Conservation (phyloP, 1,284 basidiomycete genomes). For the Blastosporella zonata region DNA sequence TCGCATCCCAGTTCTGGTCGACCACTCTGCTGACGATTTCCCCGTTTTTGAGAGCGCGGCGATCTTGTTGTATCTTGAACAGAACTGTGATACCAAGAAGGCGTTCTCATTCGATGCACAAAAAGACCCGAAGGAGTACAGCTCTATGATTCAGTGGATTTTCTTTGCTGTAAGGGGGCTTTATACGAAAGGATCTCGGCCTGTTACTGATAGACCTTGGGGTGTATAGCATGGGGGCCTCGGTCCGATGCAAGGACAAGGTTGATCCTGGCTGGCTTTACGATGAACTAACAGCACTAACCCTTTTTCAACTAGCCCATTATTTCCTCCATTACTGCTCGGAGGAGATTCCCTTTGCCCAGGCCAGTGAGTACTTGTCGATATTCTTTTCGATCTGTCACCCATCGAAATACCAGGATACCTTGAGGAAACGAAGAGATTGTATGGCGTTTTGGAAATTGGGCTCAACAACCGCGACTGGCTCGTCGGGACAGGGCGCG, state of each 20-base stretch:
- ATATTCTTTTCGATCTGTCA: not conserved
- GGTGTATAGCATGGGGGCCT: slow-evolving; percentile 56
- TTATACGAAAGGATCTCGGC: not conserved
- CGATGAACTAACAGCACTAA: not conserved
- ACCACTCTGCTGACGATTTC: slow-evolving; percentile 36
- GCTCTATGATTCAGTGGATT: slow-evolving; percentile 74
- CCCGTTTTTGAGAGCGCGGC: slow-evolving; percentile 58
- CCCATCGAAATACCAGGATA: slow-evolving; percentile 47
- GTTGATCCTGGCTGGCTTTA: slow-evolving; percentile 5
- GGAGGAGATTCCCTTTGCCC: slow-evolving; percentile 65
- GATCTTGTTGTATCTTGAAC: slow-evolving; percentile 56
- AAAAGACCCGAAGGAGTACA: slow-evolving; percentile 39
- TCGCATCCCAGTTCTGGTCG: slow-evolving; percentile 54
- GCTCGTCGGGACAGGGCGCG: slow-evolving; percentile 65
- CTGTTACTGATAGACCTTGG: slow-evolving; percentile 15
- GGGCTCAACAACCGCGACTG: slow-evolving; percentile 63
- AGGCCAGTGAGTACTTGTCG: slow-evolving; percentile 40
- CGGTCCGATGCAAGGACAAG: slow-evolving; percentile 64
- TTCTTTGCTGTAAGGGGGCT: slow-evolving; percentile 58
- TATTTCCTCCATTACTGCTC: slow-evolving; percentile 57
- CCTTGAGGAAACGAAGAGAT: slow-evolving; percentile 71
- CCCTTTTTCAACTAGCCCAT: slow-evolving; percentile 37
- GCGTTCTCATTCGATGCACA: slow-evolving; percentile 48
- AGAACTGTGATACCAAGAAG: slow-evolving; percentile 49
- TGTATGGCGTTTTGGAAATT: slow-evolving; percentile 75